Conservation (phyloP, 148 eudicot species). For the Camellia sinensis region DNA sequence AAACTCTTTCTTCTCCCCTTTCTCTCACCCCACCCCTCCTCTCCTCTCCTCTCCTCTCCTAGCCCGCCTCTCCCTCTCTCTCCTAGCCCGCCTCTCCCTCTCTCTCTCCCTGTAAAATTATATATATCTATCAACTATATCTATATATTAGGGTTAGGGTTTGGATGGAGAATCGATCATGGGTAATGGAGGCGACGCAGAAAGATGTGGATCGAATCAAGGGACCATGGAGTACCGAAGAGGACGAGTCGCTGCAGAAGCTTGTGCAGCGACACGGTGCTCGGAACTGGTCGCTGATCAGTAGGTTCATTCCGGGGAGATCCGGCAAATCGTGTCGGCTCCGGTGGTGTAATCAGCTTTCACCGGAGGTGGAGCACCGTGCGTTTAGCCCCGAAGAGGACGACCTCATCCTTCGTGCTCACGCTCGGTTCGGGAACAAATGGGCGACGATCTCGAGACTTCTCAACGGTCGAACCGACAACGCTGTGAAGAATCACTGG, state of each 20-base stretch:
- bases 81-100: neutral
- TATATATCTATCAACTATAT: neutral
- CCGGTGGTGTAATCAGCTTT: constrained; percentile 76
- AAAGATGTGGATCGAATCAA: constrained; percentile 44
- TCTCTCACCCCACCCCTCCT: neutral
- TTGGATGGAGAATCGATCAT: constrained; percentile 14
- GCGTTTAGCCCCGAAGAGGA: constrained; percentile 60
- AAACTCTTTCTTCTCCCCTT: neutral
- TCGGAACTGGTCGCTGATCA: constrained; percentile 58
- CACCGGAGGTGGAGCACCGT: constrained; percentile 65
- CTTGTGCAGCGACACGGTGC: constrained; percentile 52
- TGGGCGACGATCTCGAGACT: constrained; percentile 70
- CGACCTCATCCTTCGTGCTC: constrained; percentile 45
- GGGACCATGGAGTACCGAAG: constrained; percentile 77
- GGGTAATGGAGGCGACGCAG: neutral
- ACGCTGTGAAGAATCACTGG: constrained; percentile 80
- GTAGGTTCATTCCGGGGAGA: constrained; percentile 51
- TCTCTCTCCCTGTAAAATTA: neutral
- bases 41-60: neutral
- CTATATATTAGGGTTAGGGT: constrained; percentile 18
- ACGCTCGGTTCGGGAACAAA: constrained; percentile 43
- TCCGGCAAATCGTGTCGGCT: constrained; percentile 68
- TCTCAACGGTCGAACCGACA: constrained; percentile 64
- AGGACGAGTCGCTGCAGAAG: constrained; percentile 38
- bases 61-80: neutral